phyloP scores from a whole-genome alignment of 169 alveolate genomes.

The Hepatocystis sp. region DNA sequence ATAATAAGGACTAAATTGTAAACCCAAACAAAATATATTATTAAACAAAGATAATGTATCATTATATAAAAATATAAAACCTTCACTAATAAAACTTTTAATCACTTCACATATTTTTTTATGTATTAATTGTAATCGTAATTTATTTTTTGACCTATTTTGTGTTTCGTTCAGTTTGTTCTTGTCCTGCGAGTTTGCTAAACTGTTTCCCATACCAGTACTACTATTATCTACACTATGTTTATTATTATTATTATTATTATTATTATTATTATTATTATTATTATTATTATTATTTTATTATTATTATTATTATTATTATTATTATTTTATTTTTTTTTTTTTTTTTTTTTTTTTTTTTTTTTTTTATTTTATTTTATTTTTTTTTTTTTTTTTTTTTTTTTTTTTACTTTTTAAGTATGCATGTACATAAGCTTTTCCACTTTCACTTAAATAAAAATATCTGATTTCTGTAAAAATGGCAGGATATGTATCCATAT shows the following conservation, averaged over 20 bases:
- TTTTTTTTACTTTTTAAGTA: not conserved
- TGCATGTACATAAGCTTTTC: not conserved
- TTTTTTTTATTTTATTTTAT: no score
- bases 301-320: no score
- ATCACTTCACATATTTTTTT: slow-evolving; percentile 34
- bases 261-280: no score
- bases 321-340: no score
- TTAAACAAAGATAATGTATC: slow-evolving; percentile 5
- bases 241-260: no score
- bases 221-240: no score
- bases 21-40: slow-evolving; percentile 15
- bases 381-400: not conserved
- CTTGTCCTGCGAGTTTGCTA: no score
- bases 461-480: slow-evolving; percentile 28
- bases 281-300: no score
- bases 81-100: slow-evolving; percentile 34
- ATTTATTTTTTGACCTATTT: not conserved
- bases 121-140: slow-evolving; percentile 18
- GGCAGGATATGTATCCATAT: slow-evolving; percentile 16
- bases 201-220: no score
- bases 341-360: no score
- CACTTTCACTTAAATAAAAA: slow-evolving; percentile 22
- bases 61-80: slow-evolving; percentile 19
- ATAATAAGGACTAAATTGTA: slow-evolving; percentile 17
- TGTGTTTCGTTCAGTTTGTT: not conserved